Percentiles rank a stretch among this genome's conserved stretches.
Conservation (phyloP, 148 eudicot species). For the Rhododendron mucronatum region DNA sequence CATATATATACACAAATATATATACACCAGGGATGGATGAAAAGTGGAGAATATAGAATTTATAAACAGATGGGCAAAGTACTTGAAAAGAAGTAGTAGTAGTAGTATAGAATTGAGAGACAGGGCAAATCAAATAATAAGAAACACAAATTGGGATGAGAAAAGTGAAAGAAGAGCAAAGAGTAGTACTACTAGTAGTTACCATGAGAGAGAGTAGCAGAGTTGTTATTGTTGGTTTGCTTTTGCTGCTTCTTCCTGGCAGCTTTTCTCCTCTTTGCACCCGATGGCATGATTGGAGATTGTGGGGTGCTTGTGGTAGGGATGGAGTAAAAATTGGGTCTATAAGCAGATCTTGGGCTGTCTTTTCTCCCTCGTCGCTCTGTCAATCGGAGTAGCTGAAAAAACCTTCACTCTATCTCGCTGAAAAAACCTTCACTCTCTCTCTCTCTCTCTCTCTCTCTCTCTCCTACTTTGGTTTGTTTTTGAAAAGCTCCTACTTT, state of each 20-base stretch:
- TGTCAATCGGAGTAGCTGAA: neutral
- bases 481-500: neutral
- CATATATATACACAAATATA: neutral
- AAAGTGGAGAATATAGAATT: neutral
- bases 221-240: slow-evolving; percentile 17
- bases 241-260: slow-evolving; percentile 66
- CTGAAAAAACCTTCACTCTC: neutral
- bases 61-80: neutral
- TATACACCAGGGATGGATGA: neutral
- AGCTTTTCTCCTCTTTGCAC: slow-evolving; percentile 77
- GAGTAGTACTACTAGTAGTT: neutral
- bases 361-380: slow-evolving; percentile 8
- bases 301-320: neutral
- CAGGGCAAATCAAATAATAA: slow-evolving; percentile 2
- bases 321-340: slow-evolving; percentile 14
- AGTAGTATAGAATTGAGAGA: neutral
- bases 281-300: slow-evolving; percentile 58
- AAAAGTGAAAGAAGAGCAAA: neutral
- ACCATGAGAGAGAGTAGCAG: slow-evolving; percentile 45
- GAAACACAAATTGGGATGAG: neutral
- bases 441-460: neutral
- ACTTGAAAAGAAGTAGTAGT: neutral
- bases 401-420: neutral
- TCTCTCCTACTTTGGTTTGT: neutral
- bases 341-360: slow-evolving; percentile 24